Conservation (phyloP, 805 yeast species). For the Huiozyma naganishii region DNA sequence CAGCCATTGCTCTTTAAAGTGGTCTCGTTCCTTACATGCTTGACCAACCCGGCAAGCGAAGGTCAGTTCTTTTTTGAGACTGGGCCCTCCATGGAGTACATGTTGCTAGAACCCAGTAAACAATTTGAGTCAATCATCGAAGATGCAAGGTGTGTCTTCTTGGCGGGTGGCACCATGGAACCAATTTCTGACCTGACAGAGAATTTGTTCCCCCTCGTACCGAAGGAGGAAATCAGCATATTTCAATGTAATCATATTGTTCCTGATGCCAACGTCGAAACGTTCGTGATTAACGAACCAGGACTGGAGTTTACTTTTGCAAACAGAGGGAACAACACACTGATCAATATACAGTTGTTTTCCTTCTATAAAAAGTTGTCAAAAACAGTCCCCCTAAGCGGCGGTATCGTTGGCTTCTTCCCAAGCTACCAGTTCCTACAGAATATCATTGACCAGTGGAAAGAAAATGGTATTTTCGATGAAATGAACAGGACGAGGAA, state of each 20-base stretch:
- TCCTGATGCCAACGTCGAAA: conserved; percentile 56
- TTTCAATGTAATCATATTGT: conserved; percentile 81
- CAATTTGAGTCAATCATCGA: conserved; percentile 56
- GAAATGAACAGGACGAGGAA: conserved; percentile 32
- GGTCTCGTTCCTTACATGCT: conserved; percentile 48
- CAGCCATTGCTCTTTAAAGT: conserved; percentile 57
- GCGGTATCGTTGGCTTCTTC: conserved; percentile 71
- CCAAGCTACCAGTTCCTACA: conserved; percentile 73
- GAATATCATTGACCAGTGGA: conserved; percentile 45
- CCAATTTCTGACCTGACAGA: conserved; percentile 64
- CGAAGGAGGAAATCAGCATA: conserved; percentile 32
- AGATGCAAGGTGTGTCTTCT: conserved; percentile 54
- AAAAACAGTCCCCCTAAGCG: conserved; percentile 37
- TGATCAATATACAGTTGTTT: conserved; percentile 36
- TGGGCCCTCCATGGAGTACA: conserved; percentile 42
- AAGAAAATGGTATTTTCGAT: conserved; percentile 24
- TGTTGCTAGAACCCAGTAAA: conserved; percentile 70
- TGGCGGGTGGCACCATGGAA: conserved; percentile 96
- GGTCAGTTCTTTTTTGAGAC: conserved; percentile 61
- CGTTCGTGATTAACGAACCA: conserved; percentile 36
- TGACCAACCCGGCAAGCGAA: conserved; percentile 66
- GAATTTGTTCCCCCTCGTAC: conserved; percentile 53
- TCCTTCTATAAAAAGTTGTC: conserved; percentile 26
- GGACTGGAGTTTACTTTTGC: conserved; percentile 60
- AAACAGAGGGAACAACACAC: conserved; percentile 36